These are phyloP conservation scores for Serendipita indica DNA, from an alignment of 768 basidiomycete species.

Conservation along the genomic window DNA sequence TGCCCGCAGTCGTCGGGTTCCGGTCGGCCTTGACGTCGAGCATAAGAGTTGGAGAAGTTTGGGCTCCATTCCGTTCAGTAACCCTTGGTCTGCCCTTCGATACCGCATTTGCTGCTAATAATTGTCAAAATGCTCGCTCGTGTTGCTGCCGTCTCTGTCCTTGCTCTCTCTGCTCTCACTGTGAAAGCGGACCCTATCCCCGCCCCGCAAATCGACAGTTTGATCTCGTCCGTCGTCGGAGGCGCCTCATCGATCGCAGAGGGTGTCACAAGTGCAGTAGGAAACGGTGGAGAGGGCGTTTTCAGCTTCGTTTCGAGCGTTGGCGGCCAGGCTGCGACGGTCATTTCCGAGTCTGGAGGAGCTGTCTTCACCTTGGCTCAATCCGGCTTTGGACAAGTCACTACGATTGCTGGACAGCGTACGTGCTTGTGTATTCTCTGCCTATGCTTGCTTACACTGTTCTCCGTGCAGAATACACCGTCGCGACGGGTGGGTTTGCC, in stretches of 20 bases:
- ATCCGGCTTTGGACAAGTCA: neutral
- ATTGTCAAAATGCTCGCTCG: conserved; percentile 10
- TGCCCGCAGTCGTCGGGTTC: too few species aligned
- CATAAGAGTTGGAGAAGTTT: too few species aligned
- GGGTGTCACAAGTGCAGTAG: neutral
- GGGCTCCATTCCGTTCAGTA: too few species aligned
- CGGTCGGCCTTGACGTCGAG: too few species aligned
- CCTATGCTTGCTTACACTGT: neutral
- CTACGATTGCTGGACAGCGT: neutral
- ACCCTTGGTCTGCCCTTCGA: too few species aligned
- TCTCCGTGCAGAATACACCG: neutral
- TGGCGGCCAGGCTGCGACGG: neutral
- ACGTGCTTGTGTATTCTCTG: neutral
- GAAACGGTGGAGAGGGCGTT: neutral
- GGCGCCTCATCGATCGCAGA: neutral
- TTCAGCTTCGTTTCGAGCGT: neutral
- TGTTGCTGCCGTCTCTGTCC: conserved; percentile 23
- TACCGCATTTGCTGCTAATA: too few species aligned
- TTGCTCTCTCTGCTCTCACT: conserved; percentile 24
- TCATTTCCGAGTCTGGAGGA: neutral
- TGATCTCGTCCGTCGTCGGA: neutral
- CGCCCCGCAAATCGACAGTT: neutral
- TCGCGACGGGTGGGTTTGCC: neutral
- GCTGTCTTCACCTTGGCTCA: neutral
- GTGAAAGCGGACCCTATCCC: conserved; percentile 12